Conservation (phyloP, 1,284 basidiomycete genomes). For the Neonothopanus nambi region DNA sequence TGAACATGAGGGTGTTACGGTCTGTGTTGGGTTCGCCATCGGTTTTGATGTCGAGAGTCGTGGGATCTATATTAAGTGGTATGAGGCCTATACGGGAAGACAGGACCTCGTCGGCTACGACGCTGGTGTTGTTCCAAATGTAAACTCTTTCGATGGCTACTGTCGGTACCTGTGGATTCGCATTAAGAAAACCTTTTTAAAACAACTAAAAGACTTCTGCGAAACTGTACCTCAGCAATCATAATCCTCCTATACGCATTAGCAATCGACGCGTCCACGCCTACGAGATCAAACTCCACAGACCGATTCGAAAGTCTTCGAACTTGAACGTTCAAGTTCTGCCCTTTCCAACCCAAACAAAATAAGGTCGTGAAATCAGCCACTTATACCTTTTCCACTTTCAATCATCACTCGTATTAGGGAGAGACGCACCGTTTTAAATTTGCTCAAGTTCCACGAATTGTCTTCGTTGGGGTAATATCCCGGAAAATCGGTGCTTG, state of each 20-base stretch:
- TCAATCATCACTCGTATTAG: conserved; percentile 8
- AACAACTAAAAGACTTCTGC: background rate
- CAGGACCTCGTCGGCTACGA: conserved; percentile 94
- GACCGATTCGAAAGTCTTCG: conserved; percentile 79
- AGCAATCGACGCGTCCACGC: conserved; percentile 94
- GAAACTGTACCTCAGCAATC: conserved; percentile 83
- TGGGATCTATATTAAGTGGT: conserved; percentile 87
- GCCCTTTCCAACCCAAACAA: conserved; percentile 29
- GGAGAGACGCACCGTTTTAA: conserved; percentile 65
- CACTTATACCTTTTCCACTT: no score
- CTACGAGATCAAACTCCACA: conserved; percentile 94
- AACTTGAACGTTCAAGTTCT: conserved; percentile 77
- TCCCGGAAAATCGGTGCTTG: conserved; percentile 86
- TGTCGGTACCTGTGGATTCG: conserved; percentile 72
- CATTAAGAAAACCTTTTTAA: background rate
- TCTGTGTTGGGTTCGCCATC: conserved; percentile 49
- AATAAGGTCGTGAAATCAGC: no score
- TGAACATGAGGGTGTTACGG: conserved; percentile 91
- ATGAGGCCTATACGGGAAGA: conserved; percentile 90
- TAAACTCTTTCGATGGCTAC: conserved; percentile 94
- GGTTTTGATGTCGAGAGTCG: conserved; percentile 52
- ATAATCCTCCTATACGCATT: conserved; percentile 93
- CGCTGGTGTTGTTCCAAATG: conserved; percentile 94
- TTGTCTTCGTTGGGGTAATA: conserved; percentile 84
- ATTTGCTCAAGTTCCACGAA: conserved; percentile 77